Conservation (phyloP, 176 grass and related monocot genomes). For the Miscanthus lutarioriparius region DNA sequence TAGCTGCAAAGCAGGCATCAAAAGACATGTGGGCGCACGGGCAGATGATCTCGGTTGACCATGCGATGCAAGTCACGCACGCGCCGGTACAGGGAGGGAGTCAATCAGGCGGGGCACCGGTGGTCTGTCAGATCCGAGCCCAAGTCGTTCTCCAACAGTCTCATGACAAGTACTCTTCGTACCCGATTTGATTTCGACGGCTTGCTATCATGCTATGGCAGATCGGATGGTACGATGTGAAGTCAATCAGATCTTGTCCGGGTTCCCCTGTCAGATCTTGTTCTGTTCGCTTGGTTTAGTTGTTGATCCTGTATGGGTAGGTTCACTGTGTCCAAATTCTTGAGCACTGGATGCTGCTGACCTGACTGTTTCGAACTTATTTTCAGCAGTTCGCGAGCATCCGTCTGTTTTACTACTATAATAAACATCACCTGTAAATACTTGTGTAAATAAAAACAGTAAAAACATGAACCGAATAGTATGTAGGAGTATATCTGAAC, state of each 20-base stretch:
- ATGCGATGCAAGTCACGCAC: neutral
- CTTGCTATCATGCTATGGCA: neutral
- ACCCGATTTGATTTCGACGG: constrained; percentile 7
- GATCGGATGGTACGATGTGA: neutral
- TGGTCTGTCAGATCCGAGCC: neutral
- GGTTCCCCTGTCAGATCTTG: neutral
- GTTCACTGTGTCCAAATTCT: neutral
- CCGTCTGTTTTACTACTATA: neutral
- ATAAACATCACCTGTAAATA: neutral
- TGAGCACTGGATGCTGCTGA: neutral
- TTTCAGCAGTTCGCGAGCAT: neutral
- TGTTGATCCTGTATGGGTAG: neutral
- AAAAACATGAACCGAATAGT: neutral
- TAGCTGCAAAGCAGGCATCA: constrained; percentile 25
- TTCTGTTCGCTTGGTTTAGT: neutral
- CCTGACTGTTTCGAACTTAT: neutral
- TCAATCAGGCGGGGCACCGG: neutral
- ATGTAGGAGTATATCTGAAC: neutral
- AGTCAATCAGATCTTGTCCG: neutral
- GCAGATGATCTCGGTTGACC: neutral
- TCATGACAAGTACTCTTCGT: neutral
- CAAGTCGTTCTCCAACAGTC: neutral
- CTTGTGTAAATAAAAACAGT: neutral
- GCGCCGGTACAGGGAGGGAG: neutral
- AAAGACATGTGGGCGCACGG: constrained; percentile 8